Conservation (phyloP, 768 basidiomycete genomes). For the Naganishia kalamii region DNA sequence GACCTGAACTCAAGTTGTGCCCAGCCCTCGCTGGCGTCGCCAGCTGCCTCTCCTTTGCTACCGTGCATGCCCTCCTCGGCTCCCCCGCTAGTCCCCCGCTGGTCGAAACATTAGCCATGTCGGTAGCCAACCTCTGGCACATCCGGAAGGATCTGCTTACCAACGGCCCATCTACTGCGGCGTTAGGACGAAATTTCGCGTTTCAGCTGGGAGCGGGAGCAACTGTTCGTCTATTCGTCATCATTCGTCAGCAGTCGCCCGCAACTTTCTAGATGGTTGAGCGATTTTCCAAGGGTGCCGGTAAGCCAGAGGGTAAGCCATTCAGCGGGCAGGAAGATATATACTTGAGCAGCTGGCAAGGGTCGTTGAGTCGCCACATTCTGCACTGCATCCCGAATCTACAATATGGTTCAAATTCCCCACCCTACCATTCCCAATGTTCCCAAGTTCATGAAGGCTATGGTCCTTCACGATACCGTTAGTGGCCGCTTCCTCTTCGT, state of each 20-base stretch:
- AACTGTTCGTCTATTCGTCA: neutral
- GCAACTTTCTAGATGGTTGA: neutral
- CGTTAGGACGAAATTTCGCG: neutral
- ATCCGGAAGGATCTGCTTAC: neutral
- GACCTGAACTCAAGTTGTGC: too few species aligned
- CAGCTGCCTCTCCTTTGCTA: neutral
- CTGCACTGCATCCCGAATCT: too few species aligned
- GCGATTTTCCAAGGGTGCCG: neutral
- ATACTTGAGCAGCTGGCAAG: neutral
- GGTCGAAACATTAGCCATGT: too few species aligned
- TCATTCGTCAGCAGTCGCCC: neutral
- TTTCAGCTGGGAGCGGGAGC: neutral
- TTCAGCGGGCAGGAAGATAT: neutral
- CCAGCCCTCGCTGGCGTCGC: too few species aligned
- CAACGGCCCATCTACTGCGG: neutral
- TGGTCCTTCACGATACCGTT: constrained; percentile 9
- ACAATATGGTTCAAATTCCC: neutral
- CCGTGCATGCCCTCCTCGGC: too few species aligned
- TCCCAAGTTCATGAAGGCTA: constrained; percentile 9
- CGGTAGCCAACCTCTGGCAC: too few species aligned
- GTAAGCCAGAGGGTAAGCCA: neutral
- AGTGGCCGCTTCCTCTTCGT: neutral
- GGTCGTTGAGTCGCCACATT: neutral
- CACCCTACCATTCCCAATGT: neutral
- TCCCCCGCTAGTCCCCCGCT: too few species aligned